Conservation (phyloP, 2,329 filamentous ascomycete species). For the Scorias spongiosa region DNA sequence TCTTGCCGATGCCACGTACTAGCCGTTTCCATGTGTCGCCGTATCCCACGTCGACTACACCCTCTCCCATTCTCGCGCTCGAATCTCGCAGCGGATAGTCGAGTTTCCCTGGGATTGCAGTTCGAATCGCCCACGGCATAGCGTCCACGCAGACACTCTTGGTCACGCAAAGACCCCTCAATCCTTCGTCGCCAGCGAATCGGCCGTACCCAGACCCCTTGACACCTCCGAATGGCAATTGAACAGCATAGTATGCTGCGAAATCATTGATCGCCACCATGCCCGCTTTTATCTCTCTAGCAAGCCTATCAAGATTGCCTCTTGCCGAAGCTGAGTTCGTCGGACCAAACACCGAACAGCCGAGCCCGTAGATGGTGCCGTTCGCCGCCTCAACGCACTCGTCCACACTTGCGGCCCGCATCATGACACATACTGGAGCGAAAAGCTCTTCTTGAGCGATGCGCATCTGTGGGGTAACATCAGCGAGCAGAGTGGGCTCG, state of each 20-base stretch:
- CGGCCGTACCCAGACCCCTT: slow-evolving; percentile 77
- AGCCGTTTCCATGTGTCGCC: slow-evolving; percentile 25
- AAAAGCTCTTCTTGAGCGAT: slow-evolving; percentile 90
- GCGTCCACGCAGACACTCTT: slow-evolving; percentile 78
- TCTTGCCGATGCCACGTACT: slow-evolving; percentile 25
- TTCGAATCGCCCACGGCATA: slow-evolving; percentile 42
- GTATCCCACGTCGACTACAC: slow-evolving; percentile 35
- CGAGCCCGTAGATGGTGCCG: slow-evolving; percentile 69
- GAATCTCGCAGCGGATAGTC: slow-evolving; percentile 55
- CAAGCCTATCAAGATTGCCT: slow-evolving; percentile 46
- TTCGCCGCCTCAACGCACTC: slow-evolving; percentile 68
- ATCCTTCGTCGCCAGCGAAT: slow-evolving; percentile 80
- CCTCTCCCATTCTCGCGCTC: slow-evolving; percentile 28
- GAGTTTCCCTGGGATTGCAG: slow-evolving; percentile 64
- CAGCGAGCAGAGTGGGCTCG: slow-evolving; percentile 72
- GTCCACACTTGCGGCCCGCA: slow-evolving; percentile 52
- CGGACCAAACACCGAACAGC: slow-evolving; percentile 72
- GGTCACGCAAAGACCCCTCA: slow-evolving; percentile 69
- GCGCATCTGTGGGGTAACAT: slow-evolving; percentile 71
- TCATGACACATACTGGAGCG: slow-evolving; percentile 74
- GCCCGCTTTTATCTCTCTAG: slow-evolving; percentile 57
- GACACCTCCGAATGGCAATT: slow-evolving; percentile 87
- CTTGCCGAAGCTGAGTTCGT: slow-evolving; percentile 28
- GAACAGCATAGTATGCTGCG: slow-evolving; percentile 80
- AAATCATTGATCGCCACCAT: slow-evolving; percentile 97